Base-by-base conservation (phyloP, 306 rosid species). In the Fagus sylvatica region DNA sequence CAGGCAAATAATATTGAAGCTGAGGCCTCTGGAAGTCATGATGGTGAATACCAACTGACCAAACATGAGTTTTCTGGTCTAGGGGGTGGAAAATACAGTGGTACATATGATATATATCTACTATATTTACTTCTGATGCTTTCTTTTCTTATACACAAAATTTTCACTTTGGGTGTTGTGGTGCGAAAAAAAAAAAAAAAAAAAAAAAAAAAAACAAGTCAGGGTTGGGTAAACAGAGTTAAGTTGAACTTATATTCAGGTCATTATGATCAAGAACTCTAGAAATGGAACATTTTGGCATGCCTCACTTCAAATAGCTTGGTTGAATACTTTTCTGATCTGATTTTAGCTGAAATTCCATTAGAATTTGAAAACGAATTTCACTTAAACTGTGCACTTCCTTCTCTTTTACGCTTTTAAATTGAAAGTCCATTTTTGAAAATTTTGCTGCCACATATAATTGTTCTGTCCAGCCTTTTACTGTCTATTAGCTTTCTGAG, bases 1-100 rank as follows among this genome's bases (percentile, higher is more conserved):
- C 90, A 95, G 99, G 99, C 96, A 48, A 93, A 93, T 78, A 93
- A 93, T 84, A 78, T 88, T 78, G 99, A 95, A 82, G 90, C 90
- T 30, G 98, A 95, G 82, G 90, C 86, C 69, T 85, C 96, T 79
- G 92, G 89, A 56, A 80, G 90, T 76, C 96, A 87, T 57, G 86
- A 84, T 75, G 86, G 92, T 65, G 93, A 88, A 77, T 95, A 83
- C 89, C 97, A 87, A 85, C 81, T 95, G 84, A 87, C 91, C 42
- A 95, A 92, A 80, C 90, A 89, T 82, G 98, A 64, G 40, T 87
- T 92, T 85, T 91, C 97, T 74, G 86, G 89, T 81, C 78, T 88
- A 86, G 90, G 90, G 64, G 93, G 85, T 82, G 96, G 93, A 75
- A 95, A 95, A 81, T 95, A 86, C 69, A 95, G 97, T 72, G 99